A percentile compares a stretch with the other conserved stretches of the same genome.
Evolutionary conservation across 2,329 filamentous ascomycete genomes (phyloP).

Genomic region (Talaromyces sp.): DNA sequence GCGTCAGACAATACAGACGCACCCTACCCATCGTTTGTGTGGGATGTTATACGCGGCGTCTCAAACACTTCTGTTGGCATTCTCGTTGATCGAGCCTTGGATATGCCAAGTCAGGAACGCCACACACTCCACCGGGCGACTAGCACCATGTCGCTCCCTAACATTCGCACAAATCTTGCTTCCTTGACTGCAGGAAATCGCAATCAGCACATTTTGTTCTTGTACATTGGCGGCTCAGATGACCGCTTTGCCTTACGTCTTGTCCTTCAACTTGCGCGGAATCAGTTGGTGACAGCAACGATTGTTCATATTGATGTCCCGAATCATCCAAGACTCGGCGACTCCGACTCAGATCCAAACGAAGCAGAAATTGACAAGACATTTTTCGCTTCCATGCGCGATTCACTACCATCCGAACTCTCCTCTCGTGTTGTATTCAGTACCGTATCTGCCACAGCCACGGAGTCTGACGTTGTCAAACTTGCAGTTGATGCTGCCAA

Average conservation of each 20-base stretch:
- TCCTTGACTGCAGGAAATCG: slow-evolving; percentile 38
- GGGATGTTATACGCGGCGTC: slow-evolving; percentile 58
- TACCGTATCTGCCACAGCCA: slow-evolving; percentile 27
- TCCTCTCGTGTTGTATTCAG: slow-evolving; percentile 55
- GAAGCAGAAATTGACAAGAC: slow-evolving; percentile 42
- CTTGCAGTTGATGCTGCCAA: slow-evolving; percentile 51
- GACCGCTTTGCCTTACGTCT: slow-evolving; percentile 74
- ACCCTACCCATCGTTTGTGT: slow-evolving; percentile 69
- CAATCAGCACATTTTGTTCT: slow-evolving; percentile 77
- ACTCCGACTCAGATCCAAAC: background rate
- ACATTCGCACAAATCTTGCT: slow-evolving; percentile 54
- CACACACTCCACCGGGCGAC: slow-evolving; percentile 34
- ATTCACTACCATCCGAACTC: slow-evolving; percentile 51
- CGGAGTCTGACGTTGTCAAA: slow-evolving; percentile 22
- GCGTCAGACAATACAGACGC: slow-evolving; percentile 54
- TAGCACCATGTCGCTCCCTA: slow-evolving; percentile 57
- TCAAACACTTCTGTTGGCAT: slow-evolving; percentile 63
- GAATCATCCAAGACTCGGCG: too few species aligned
- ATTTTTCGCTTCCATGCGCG: slow-evolving; percentile 55
- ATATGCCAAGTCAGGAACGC: slow-evolving; percentile 28
- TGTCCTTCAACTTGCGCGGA: slow-evolving; percentile 77
- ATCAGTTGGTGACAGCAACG: slow-evolving; percentile 70
- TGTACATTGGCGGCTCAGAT: slow-evolving; percentile 79
- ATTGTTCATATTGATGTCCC: slow-evolving; percentile 56
- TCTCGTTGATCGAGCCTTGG: slow-evolving; percentile 69